Evolutionary conservation across 768 basidiomycete genomes (phyloP).

Genomic region (Xanthoconium stramineum): DNA sequence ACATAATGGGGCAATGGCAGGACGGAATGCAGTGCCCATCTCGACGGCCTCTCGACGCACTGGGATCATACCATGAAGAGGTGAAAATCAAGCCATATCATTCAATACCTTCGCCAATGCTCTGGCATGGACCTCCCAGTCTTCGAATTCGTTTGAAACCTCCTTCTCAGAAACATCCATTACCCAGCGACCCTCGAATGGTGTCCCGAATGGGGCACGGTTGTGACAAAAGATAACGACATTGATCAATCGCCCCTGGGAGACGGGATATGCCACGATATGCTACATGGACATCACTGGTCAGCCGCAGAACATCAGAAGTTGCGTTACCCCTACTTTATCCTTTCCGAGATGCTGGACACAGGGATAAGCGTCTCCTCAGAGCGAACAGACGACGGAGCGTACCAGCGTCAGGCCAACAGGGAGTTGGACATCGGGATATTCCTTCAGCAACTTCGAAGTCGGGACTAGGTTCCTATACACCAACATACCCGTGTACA

Average conservation of each 20-base stretch:
- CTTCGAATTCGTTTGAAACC: constrained; percentile 26
- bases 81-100: no score
- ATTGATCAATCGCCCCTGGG: constrained; percentile 36
- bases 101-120: constrained; percentile 12
- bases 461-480: constrained; percentile 38
- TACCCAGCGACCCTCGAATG: constrained; percentile 31
- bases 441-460: constrained; percentile 28
- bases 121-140: constrained; percentile 19
- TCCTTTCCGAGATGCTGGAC: constrained; percentile 25
- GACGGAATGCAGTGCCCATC: constrained; percentile 45
- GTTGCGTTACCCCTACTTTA: constrained; percentile 1
- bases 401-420: constrained; percentile 25
- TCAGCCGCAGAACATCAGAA: not conserved
- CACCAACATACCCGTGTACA: constrained; percentile 37
- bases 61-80: constrained; percentile 11
- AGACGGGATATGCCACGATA: constrained; percentile 39
- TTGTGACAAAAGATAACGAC: constrained; percentile 32
- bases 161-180: constrained; percentile 31
- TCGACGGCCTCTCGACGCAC: constrained; percentile 36
- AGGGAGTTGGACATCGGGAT: constrained; percentile 28
- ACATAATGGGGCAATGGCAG: constrained; percentile 39
- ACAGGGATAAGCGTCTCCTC: not conserved
- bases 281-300: constrained; percentile 28
- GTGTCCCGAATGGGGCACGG: constrained; percentile 27
- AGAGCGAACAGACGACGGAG: not conserved